These are phyloP conservation scores for Calonectria pauciramosa DNA, from an alignment of 2,329 filamentous ascomycete species.

Conservation along the genomic window DNA sequence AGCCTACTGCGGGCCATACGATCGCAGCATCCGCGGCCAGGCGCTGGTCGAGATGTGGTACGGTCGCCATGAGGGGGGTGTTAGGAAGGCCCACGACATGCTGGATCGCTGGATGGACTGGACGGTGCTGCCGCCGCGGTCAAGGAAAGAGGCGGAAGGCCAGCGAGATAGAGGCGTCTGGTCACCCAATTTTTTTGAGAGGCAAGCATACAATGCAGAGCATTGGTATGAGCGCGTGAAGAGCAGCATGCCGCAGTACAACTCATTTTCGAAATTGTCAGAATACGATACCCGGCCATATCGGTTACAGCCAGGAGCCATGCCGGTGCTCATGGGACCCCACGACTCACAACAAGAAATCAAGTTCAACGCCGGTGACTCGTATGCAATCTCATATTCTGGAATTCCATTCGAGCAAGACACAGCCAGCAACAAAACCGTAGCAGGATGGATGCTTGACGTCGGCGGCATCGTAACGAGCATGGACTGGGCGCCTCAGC, in stretches of 20 bases:
- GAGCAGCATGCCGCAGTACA: constrained; percentile 29
- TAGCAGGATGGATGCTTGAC: constrained; percentile 67
- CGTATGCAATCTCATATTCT: constrained; percentile 43
- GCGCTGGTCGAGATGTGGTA: constrained; percentile 57
- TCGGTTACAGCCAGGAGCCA: constrained; percentile 39
- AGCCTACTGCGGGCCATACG: constrained; percentile 54
- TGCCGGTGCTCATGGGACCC: constrained; percentile 53
- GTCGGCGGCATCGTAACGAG: constrained; percentile 66
- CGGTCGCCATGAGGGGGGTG: constrained; percentile 53
- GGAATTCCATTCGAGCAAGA: constrained; percentile 49
- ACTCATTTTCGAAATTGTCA: constrained; percentile 36
- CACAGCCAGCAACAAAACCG: constrained; percentile 37
- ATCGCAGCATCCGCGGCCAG: constrained; percentile 50
- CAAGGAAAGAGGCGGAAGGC: constrained; percentile 43
- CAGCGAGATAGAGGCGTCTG: constrained; percentile 55
- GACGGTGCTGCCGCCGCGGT: constrained; percentile 56
- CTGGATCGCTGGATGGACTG: constrained; percentile 58
- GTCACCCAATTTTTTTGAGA: constrained; percentile 52
- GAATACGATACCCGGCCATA: constrained; percentile 48
- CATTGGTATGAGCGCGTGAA: constrained; percentile 46
- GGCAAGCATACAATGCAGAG: constrained; percentile 51
- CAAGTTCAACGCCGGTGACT: constrained; percentile 44
- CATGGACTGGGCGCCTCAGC: constrained; percentile 65
- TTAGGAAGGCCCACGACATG: constrained; percentile 54
- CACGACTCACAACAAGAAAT: constrained; percentile 48